Evolutionary conservation across 306 rosid species (phyloP).

Genomic region (Medicago lupulina): DNA sequence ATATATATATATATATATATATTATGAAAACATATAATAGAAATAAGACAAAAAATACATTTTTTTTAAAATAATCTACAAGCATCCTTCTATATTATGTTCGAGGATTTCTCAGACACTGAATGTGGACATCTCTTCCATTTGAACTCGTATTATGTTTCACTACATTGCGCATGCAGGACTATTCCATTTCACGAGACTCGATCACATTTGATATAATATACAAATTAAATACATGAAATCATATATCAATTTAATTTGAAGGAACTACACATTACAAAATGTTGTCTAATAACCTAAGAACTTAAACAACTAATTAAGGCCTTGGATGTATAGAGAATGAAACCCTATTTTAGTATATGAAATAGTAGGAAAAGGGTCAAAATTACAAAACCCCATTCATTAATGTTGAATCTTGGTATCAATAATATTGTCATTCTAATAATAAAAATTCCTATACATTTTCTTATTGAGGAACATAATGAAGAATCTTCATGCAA

Average conservation of each 20-base stretch:
- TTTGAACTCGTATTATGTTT: not conserved
- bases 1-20: too few relatives aligned
- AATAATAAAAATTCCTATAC: not conserved
- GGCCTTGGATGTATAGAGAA: too few relatives aligned
- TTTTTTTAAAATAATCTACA: not conserved
- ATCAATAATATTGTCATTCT: not conserved
- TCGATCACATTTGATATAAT: too few relatives aligned
- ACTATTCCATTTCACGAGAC: not conserved
- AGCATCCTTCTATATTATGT: too few relatives aligned
- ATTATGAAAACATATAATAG: not conserved
- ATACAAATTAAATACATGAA: too few relatives aligned
- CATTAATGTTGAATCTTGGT: not conserved
- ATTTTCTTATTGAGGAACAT: not conserved
- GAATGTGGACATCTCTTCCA: not conserved
- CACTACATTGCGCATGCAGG: not conserved
- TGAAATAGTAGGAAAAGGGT: not conserved
- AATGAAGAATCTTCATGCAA: not conserved
- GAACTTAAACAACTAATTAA: not conserved
- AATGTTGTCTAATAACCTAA: conserved; percentile 1
- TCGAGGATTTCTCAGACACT: not conserved
- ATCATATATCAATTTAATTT: too few relatives aligned
- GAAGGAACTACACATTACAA: too few relatives aligned
- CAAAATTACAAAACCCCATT: not conserved
- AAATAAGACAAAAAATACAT: not conserved
- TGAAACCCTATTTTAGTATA: not conserved